Conservation (phyloP, 257 asterid genomes). For the Ocimum tenuiflorum region DNA sequence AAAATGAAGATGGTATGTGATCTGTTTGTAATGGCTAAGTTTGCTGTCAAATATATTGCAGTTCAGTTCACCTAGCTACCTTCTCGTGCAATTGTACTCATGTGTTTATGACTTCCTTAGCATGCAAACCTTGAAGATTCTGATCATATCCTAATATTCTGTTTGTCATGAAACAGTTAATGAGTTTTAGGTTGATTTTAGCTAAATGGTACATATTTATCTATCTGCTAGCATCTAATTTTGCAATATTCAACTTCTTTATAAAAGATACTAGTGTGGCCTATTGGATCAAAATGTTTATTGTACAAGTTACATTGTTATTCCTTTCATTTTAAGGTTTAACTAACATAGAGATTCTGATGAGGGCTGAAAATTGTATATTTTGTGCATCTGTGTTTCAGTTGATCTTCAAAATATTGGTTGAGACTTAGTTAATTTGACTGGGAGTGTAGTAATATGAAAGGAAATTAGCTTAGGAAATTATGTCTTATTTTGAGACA, state of each 20-base stretch:
- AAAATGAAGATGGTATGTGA: slow-evolving; percentile 63
- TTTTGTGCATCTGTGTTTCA: not conserved
- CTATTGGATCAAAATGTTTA: too few species aligned
- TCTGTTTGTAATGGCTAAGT: not conserved
- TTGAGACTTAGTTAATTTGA: not conserved
- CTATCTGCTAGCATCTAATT: too few species aligned
- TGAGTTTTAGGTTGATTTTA: too few species aligned
- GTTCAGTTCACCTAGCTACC: slow-evolving; percentile 10
- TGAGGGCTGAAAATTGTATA: not conserved
- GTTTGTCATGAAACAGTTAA: not conserved
- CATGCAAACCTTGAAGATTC: not conserved
- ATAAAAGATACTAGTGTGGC: too few species aligned
- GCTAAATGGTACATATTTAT: too few species aligned
- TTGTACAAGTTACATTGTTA: too few species aligned
- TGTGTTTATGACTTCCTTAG: not conserved
- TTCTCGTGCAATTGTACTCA: slow-evolving; percentile 7
- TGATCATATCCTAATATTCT: slow-evolving; percentile 4
- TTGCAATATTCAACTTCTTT: too few species aligned
- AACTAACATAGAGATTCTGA: too few species aligned
- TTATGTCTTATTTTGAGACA: not conserved
- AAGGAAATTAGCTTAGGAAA: not conserved
- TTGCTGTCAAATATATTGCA: not conserved
- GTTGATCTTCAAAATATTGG: not conserved
- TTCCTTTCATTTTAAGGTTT: too few species aligned
- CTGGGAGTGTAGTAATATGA: not conserved